Evolutionary conservation across 371 early-diverging fungal genomes (phyloP).

Genomic region (Rhizopus stolonifer): DNA sequence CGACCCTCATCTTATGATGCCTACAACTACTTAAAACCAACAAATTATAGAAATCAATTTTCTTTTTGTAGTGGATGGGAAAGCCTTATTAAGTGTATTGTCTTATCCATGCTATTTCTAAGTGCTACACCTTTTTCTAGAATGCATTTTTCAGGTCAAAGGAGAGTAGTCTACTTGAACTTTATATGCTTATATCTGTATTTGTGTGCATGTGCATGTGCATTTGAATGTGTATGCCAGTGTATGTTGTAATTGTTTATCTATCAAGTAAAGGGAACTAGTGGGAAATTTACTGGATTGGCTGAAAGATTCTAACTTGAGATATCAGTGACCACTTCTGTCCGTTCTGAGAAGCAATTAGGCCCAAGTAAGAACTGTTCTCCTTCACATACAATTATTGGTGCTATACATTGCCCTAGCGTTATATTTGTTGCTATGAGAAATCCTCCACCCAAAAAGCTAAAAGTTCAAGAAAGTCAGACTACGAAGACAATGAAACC

Average conservation of each 20-base stretch:
- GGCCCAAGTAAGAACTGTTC: too few species aligned
- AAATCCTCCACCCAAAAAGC: neutral
- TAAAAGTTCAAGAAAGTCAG: neutral
- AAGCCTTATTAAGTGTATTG: conserved; percentile 13
- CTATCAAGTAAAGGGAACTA: too few species aligned
- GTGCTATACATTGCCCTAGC: too few species aligned
- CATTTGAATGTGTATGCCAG: too few species aligned
- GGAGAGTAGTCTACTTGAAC: too few species aligned
- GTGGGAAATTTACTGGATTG: too few species aligned
- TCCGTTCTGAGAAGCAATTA: too few species aligned
- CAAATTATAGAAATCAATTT: conserved; percentile 9
- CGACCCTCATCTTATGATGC: conserved; percentile 14
- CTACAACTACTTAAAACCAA: conserved; percentile 14
- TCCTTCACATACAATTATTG: too few species aligned
- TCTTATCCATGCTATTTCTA: conserved; percentile 11
- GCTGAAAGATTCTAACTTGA: too few species aligned
- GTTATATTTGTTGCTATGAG: neutral
- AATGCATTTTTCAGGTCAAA: conserved; percentile 19
- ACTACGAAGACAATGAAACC: neutral
- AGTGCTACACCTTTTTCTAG: conserved; percentile 16
- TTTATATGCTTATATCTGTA: conserved; percentile 8
- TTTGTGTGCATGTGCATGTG: conserved; percentile 3
- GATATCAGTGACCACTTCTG: too few species aligned
- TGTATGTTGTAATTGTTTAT: too few species aligned
- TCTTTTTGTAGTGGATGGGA: conserved; percentile 13